phyloP scores from a whole-genome alignment of 805 yeast genomes.

The Jamesozyma piceae region DNA sequence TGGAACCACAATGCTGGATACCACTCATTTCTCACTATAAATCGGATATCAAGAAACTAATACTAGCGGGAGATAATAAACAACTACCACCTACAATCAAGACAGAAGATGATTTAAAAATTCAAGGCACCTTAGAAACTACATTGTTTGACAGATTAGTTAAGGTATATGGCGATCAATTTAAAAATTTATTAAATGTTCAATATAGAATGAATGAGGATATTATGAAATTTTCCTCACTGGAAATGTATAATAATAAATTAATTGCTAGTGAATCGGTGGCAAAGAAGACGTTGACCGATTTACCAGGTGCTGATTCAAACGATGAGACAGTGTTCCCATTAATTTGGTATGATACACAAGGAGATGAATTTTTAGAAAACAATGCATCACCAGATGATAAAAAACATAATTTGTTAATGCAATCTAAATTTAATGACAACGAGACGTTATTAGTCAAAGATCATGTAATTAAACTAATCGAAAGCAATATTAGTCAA shows the following conservation, averaged over 20 bases:
- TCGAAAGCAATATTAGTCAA: constrained; percentile 43
- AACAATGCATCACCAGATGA: constrained; percentile 28
- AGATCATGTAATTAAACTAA: constrained; percentile 45
- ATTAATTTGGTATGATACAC: constrained; percentile 83
- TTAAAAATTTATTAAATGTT: constrained; percentile 52
- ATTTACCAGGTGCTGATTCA: constrained; percentile 41
- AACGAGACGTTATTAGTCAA: constrained; percentile 60
- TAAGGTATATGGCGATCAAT: constrained; percentile 36
- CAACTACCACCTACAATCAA: constrained; percentile 90
- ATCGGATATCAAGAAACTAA: constrained; percentile 41
- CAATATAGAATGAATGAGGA: constrained; percentile 82
- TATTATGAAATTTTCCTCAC: constrained; percentile 74
- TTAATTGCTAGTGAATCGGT: constrained; percentile 58
- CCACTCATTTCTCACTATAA: constrained; percentile 64
- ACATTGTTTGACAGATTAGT: constrained; percentile 80
- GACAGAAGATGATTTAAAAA: constrained; percentile 35
- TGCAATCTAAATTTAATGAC: constrained; percentile 49
- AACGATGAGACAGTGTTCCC: constrained; percentile 50
- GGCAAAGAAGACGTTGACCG: constrained; percentile 40
- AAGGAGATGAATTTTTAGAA: constrained; percentile 78
- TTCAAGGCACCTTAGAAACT: constrained; percentile 40
- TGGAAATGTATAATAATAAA: constrained; percentile 50
- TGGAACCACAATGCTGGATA: constrained; percentile 96
- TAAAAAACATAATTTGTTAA: constrained; percentile 7
- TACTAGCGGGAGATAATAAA: constrained; percentile 87